Evolutionary conservation across 1,139 yeast species (phyloP).

Genomic region (Magnusiomyces suaveolens): DNA sequence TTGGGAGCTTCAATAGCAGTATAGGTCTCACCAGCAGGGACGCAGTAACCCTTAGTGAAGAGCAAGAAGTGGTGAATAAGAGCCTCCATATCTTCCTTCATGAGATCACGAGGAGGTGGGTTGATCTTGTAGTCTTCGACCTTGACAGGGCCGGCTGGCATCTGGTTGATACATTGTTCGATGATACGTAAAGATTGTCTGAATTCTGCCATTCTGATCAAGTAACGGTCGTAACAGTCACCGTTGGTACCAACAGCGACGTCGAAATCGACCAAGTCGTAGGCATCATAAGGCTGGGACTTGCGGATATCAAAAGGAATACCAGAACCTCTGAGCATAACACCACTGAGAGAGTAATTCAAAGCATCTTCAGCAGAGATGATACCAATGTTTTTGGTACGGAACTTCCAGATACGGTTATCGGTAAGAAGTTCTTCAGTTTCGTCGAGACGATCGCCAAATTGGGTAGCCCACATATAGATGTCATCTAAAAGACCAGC

Average conservation of each 20-base stretch:
- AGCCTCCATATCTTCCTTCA: constrained; percentile 93
- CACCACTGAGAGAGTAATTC: constrained; percentile 73
- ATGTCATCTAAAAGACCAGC: constrained; percentile 81
- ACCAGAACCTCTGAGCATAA: constrained; percentile 87
- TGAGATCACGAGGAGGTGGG: constrained; percentile 70
- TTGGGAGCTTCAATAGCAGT: constrained; percentile 91
- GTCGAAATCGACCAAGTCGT: constrained; percentile 77
- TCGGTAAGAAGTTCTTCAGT: constrained; percentile 83
- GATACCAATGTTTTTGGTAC: constrained; percentile 72
- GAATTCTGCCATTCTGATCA: constrained; percentile 83
- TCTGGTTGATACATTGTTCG: constrained; percentile 81
- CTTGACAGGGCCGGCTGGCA: constrained; percentile 89
- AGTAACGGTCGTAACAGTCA: constrained; percentile 85
- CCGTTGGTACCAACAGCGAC: constrained; percentile 81
- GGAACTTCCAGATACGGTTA: constrained; percentile 86
- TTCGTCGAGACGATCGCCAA: constrained; percentile 87
- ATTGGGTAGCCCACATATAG: constrained; percentile 94
- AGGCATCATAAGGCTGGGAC: constrained; percentile 85
- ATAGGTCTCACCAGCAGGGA: constrained; percentile 86
- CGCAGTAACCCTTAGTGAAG: constrained; percentile 81
- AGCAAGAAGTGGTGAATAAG: constrained; percentile 81
- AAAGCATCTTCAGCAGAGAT: constrained; percentile 82
- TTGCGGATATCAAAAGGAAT: constrained; percentile 80
- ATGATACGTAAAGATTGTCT: constrained; percentile 84
- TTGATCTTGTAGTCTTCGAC: constrained; percentile 81